Conservation (phyloP, 2,329 filamentous ascomycete genomes). For the Erysiphe neolycopersici region DNA sequence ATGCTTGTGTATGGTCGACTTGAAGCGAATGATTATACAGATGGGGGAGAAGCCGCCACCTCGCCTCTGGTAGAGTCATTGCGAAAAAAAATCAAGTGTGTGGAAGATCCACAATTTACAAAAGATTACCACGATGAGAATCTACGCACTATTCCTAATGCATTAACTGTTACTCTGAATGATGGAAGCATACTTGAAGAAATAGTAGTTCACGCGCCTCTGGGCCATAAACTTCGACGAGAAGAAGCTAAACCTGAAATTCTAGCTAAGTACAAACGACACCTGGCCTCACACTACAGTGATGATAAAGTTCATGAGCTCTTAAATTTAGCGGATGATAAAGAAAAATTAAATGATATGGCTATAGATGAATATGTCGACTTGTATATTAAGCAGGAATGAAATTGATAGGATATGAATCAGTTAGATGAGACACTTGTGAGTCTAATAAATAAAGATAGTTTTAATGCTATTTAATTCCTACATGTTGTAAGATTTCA, state of each 20-base stretch:
- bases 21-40: slow-evolving; percentile 76
- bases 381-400: slow-evolving; percentile 27
- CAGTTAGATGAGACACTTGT: too few relatives aligned
- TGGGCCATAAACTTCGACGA: slow-evolving; percentile 71
- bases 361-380: slow-evolving; percentile 87
- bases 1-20: slow-evolving; percentile 93
- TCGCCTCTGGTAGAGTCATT: slow-evolving; percentile 75
- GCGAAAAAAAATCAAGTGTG: slow-evolving; percentile 79
- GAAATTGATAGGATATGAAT: background rate
- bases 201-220: slow-evolving; percentile 74
- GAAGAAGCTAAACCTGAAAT: slow-evolving; percentile 98
- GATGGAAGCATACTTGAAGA: slow-evolving; percentile 82
- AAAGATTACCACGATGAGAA: slow-evolving; percentile 81
- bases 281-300: slow-evolving; percentile 61
- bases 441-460: too few relatives aligned
- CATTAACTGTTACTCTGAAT: slow-evolving; percentile 78
- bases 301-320: slow-evolving; percentile 57
- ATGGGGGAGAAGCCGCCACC: slow-evolving; percentile 75
- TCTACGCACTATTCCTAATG: slow-evolving; percentile 92
- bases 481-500: slow-evolving; percentile 18
- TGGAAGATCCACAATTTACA: slow-evolving; percentile 89
- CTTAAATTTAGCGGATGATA: slow-evolving; percentile 51
- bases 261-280: slow-evolving; percentile 80
- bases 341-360: slow-evolving; percentile 48
- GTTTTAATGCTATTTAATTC: too few relatives aligned